A percentile compares a stretch with the other conserved stretches of the same genome.
Evolutionary conservation across 192 early-diverging fungal species (phyloP).

Genomic region (Entrophospora sp.): DNA sequence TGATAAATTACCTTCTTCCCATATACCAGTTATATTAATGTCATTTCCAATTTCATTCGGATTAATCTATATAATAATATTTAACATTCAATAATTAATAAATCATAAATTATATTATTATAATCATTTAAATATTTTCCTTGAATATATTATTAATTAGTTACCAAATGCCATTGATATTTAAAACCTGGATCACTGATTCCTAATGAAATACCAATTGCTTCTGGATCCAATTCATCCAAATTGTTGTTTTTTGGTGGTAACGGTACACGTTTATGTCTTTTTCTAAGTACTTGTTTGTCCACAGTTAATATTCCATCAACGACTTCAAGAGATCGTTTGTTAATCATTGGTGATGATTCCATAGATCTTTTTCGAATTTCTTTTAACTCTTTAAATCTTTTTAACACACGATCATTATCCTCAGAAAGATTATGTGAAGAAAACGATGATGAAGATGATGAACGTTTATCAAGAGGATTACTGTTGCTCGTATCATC

Average conservation of each 20-base stretch:
- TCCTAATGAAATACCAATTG: slow-evolving; percentile 26
- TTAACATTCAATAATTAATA: not conserved
- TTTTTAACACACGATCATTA: slow-evolving; percentile 32
- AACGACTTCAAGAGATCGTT: no score
- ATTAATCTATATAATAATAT: slow-evolving; percentile 35
- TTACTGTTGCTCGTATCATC: no score
- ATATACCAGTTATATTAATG: slow-evolving; percentile 89
- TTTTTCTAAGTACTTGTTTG: slow-evolving; percentile 27
- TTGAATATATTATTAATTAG: not conserved
- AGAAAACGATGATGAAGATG: no score
- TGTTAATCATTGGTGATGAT: no score
- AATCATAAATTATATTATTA: not conserved
- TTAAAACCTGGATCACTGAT: slow-evolving; percentile 69
- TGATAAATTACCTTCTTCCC: slow-evolving; percentile 59
- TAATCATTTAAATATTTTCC: not conserved
- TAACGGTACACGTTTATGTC: slow-evolving; percentile 25
- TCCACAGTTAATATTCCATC: slow-evolving; percentile 24
- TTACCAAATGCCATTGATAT: slow-evolving; percentile 78
- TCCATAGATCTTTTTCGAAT: slow-evolving; percentile 11
- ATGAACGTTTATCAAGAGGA: no score
- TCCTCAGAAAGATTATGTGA: not conserved
- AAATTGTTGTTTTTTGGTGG: slow-evolving; percentile 16
- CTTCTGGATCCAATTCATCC: slow-evolving; percentile 19
- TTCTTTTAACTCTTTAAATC: slow-evolving; percentile 22
- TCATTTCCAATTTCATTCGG: slow-evolving; percentile 57